phyloP scores from a whole-genome alignment of 2,329 filamentous ascomycete genomes.

The Emericellopsis atlantica region DNA sequence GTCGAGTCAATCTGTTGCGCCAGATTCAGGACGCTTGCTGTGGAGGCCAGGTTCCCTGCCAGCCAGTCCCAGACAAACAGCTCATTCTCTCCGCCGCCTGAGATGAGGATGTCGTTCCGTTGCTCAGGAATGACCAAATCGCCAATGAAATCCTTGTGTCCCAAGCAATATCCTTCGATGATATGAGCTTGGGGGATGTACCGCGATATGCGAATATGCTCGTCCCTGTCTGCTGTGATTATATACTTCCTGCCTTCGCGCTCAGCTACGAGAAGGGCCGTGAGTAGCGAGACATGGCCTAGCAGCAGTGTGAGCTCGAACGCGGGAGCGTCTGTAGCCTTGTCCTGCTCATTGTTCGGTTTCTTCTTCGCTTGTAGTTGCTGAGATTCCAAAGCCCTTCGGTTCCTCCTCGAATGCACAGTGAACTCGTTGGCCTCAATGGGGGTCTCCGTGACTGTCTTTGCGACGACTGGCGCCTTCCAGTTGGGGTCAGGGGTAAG shows the following conservation, averaged over 20 bases:
- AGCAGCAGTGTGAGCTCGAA: conserved; percentile 73
- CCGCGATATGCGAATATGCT: conserved; percentile 79
- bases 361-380: conserved; percentile 28
- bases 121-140: conserved; percentile 53
- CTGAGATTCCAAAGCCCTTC: conserved; percentile 46
- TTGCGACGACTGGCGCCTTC: conserved; percentile 4
- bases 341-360: conserved; percentile 5
- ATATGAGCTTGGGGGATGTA: conserved; percentile 73
- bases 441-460: conserved; percentile 25
- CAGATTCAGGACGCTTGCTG: conserved; percentile 34
- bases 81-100: conserved; percentile 74
- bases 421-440: conserved; percentile 42
- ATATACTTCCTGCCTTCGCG: conserved; percentile 32
- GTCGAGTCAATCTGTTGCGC: conserved; percentile 23
- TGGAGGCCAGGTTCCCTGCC: conserved; percentile 37
- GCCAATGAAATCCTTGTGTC: conserved; percentile 76
- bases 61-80: conserved; percentile 78
- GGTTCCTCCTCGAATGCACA: conserved; percentile 53
- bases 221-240: conserved; percentile 42
- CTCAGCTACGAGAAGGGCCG: conserved; percentile 49
- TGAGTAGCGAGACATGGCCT: conserved; percentile 92
- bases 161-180: conserved; percentile 81
- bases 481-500: conserved; percentile 30
- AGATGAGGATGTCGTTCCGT: conserved; percentile 55
- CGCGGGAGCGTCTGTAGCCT: conserved; percentile 16